Evolutionary conservation across 1,284 basidiomycete genomes (phyloP), one percentile per base, ranked within the genome.

Genomic region (Pulveroboletus sp.): DNA sequence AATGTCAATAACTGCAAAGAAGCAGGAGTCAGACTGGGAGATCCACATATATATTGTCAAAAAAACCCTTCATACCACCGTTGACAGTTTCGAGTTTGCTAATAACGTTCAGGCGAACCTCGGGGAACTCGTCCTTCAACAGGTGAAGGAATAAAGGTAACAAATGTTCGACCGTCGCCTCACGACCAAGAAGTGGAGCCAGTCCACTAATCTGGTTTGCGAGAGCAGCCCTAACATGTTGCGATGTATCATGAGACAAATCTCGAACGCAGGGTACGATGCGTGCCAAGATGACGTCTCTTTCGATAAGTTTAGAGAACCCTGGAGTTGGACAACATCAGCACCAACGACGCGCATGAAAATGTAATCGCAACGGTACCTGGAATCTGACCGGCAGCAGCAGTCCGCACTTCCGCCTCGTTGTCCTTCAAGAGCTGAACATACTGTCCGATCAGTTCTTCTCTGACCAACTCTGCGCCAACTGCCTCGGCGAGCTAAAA

Each of bases 1-100:
- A 68, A 99, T 98, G 46, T 98, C 97, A 64, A 99, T 99, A 38
- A 99, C 97, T 94, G 59, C n/a, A 36, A 54, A 49, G 48, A 50
- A 55, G 43, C 29, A 2, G 9, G 33, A 29, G 49, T 72, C 46
- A 72, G 58, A 33, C 42, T 26, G 28, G 28, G 53, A 55, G 28
- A 31, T 36, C 18, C 25, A 31, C 29, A 39, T 18, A 6, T 45
- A 15, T 48, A 39, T 20, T 52, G 40, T 17, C 22, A 7, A n/a
- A 12, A 31, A 52, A 51, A 46, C 8, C 26, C 29, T 53, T 76
- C 86, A 55, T 68, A 95, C 94, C 94, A 58, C 85, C 81, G 72
- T 99, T 97, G 65, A 99, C 96, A 56, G 91, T 91, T 76, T 99
- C 97, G 48, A 99, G 84, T 76, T 99, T 99, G 77, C 95, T 96